Percentiles rank a stretch among this genome's conserved stretches.
Evolutionary conservation across 2,329 filamentous ascomycete species (phyloP).

Genomic region (Talaromyces atroroseus): DNA sequence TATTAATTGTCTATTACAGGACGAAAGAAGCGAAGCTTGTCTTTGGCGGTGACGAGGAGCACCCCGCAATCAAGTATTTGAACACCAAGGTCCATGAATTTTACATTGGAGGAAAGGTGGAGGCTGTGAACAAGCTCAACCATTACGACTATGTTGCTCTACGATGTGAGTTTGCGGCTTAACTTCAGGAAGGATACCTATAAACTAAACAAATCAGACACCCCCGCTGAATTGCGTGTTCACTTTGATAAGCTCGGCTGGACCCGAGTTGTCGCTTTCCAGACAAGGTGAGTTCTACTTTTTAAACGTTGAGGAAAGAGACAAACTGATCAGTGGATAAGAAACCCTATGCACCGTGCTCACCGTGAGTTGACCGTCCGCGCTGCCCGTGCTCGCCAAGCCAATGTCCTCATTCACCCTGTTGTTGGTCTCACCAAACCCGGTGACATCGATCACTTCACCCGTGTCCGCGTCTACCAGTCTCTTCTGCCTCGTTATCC

Average conservation of each 20-base stretch:
- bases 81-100: constrained; percentile 74
- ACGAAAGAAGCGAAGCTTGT: constrained; percentile 85
- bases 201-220: constrained; percentile 52
- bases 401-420: constrained; percentile 98
- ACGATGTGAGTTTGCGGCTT: constrained; percentile 61
- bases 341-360: constrained; percentile 98
- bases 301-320: background rate
- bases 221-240: constrained; percentile 84
- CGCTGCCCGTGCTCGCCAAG: constrained; percentile 89
- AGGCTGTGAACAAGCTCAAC: constrained; percentile 89
- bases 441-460: constrained; percentile 99
- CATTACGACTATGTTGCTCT: constrained; percentile 99
- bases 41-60: constrained; percentile 85
- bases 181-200: background rate
- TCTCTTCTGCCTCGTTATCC: constrained; percentile 93
- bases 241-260: constrained; percentile 99
- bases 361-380: constrained; percentile 97
- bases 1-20: constrained; percentile 43
- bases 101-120: constrained; percentile 93
- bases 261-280: constrained; percentile 96
- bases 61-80: constrained; percentile 89
- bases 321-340: constrained; percentile 12
- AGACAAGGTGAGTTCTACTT: constrained; percentile 55
- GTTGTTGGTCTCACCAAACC: constrained; percentile 98
- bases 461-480: constrained; percentile 97